phyloP scores from a whole-genome alignment of 202 grass and related monocot species.

The Eragrostis tef region DNA sequence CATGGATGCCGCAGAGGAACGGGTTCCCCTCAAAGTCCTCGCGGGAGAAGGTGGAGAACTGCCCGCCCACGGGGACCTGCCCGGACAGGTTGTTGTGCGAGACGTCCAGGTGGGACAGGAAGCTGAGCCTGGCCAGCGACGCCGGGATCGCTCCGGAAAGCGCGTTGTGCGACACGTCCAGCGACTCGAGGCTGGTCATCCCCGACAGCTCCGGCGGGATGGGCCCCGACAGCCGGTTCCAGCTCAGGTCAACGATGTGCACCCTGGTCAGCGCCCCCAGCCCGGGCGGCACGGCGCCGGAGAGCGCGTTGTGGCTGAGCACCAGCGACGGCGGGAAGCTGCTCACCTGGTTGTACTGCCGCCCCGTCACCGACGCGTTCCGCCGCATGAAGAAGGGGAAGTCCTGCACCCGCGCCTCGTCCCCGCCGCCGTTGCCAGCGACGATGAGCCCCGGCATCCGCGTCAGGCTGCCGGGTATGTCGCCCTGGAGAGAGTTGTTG shows the following conservation, averaged over 20 bases:
- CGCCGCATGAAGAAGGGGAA: slow-evolving; percentile 64
- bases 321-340: slow-evolving; percentile 60
- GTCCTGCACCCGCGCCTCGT: slow-evolving; percentile 12
- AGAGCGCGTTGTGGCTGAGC: slow-evolving; percentile 45
- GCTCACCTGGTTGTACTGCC: slow-evolving; percentile 61
- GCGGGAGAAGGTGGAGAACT: slow-evolving; percentile 59
- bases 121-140: slow-evolving; percentile 49
- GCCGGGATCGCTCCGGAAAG: slow-evolving; percentile 51
- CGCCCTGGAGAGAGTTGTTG: slow-evolving; percentile 73
- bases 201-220: slow-evolving; percentile 51
- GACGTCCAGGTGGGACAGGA: slow-evolving; percentile 52
- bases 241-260: slow-evolving; percentile 56
- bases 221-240: slow-evolving; percentile 48
- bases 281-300: slow-evolving; percentile 37
- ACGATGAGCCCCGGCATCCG: slow-evolving; percentile 48
- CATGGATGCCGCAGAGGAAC: slow-evolving; percentile 46
- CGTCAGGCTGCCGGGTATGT: slow-evolving; percentile 56
- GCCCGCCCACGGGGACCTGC: slow-evolving; percentile 50
- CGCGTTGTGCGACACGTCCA: slow-evolving; percentile 51
- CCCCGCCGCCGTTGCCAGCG: neutral
- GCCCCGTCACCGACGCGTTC: slow-evolving; percentile 41
- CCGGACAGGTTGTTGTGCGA: slow-evolving; percentile 56
- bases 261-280: slow-evolving; percentile 30
- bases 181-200: slow-evolving; percentile 53
- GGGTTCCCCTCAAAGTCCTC: slow-evolving; percentile 48